phyloP scores from a whole-genome alignment of 1,284 basidiomycete species.

The Cerrena zonata region DNA sequence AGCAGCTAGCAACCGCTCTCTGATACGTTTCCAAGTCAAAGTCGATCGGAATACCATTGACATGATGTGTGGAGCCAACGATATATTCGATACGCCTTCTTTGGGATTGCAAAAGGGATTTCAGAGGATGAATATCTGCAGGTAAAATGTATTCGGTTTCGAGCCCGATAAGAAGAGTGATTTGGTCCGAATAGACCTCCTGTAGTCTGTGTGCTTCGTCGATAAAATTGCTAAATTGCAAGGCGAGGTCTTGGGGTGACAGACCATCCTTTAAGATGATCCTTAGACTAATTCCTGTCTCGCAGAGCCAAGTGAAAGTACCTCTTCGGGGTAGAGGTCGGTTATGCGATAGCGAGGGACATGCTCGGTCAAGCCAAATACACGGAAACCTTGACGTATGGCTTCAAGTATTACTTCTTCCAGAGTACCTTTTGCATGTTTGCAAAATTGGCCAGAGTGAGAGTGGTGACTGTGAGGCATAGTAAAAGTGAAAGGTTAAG shows the following conservation, averaged over 20 bases:
- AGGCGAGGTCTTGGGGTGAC: constrained; percentile 40
- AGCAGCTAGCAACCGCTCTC: constrained; percentile 42
- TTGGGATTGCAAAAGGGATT: constrained; percentile 40
- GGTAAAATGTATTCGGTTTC: constrained; percentile 88
- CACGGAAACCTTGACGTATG: constrained; percentile 69
- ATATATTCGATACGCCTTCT: constrained; percentile 73
- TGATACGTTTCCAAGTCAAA: constrained; percentile 77
- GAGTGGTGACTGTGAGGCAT: constrained; percentile 93
- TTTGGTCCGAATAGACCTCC: constrained; percentile 47
- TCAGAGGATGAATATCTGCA: constrained; percentile 59
- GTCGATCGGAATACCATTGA: constrained; percentile 84
- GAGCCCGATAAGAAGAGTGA: constrained; percentile 81
- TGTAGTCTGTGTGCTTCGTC: constrained; percentile 76
- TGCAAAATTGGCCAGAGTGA: constrained; percentile 95
- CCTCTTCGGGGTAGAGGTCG: constrained; percentile 96
- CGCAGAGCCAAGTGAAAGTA: constrained; percentile 28
- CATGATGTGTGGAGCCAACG: constrained; percentile 93
- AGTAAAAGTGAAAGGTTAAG: too few relatives aligned
- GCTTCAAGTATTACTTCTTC: constrained; percentile 80
- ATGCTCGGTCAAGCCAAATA: constrained; percentile 92
- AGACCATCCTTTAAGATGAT: constrained; percentile 39
- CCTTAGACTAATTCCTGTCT: constrained; percentile 1
- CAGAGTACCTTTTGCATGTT: constrained; percentile 75
- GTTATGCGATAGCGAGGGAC: constrained; percentile 76
- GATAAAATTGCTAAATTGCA: constrained; percentile 67